Evolutionary conservation across 371 early-diverging fungal genomes (phyloP).

Genomic region (Apophysomyces trapeziformis): DNA sequence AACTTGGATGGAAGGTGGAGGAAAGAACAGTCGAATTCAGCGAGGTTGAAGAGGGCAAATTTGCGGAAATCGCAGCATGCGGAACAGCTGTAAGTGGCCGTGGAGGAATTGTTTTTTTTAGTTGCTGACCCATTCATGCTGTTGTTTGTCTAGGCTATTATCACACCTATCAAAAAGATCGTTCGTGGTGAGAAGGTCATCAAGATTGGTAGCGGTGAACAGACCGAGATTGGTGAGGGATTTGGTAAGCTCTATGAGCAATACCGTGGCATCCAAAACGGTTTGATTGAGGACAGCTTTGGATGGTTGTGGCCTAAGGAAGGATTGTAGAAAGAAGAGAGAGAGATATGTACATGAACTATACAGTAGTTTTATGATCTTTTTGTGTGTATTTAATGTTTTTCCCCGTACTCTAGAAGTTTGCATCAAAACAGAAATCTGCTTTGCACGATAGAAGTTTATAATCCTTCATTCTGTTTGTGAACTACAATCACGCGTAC

Average conservation of each 20-base stretch:
- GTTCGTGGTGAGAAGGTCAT: conserved; percentile 57
- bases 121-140: background rate
- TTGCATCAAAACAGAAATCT: no score
- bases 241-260: conserved; percentile 62
- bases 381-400: background rate
- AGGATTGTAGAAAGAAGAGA: conserved; percentile 55
- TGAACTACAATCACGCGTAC: no score
- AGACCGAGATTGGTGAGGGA: conserved; percentile 55
- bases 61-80: conserved; percentile 77
- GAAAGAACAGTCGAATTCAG: conserved; percentile 59
- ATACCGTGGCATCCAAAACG: conserved; percentile 73
- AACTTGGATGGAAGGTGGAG: conserved; percentile 74
- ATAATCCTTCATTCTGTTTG: no score
- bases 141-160: conserved; percentile 54
- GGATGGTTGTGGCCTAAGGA: conserved; percentile 80
- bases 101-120: background rate
- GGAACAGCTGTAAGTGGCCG: conserved; percentile 65
- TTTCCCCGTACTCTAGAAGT: no score
- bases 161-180: conserved; percentile 77
- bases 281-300: conserved; percentile 63
- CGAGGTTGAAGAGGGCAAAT: conserved; percentile 63
- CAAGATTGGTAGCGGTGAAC: conserved; percentile 41
- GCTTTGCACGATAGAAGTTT: no score
- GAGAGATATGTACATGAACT: background rate
- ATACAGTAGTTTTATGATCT: background rate